A percentile compares a stretch with the other conserved stretches of the same genome.
phyloP scores from a whole-genome alignment of 2,329 filamentous ascomycete genomes.

The Aaosphaeria pasadenensis region DNA sequence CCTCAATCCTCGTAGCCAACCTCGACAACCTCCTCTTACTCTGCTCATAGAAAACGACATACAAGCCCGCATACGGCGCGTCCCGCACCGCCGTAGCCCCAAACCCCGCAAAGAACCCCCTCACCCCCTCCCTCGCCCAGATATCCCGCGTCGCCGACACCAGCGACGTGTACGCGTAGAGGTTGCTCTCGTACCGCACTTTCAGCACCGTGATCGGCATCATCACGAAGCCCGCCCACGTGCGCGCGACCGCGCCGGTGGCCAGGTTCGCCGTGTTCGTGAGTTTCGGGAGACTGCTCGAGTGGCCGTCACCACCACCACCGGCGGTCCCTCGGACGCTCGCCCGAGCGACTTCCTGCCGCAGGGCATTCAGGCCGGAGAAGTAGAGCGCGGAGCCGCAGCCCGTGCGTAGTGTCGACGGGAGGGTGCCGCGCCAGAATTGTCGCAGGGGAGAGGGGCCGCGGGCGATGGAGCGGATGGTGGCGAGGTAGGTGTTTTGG shows the following conservation, averaged over 20 bases:
- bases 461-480: slow-evolving; percentile 66
- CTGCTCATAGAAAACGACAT: slow-evolving; percentile 91
- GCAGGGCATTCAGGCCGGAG: slow-evolving; percentile 77
- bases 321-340: slow-evolving; percentile 18
- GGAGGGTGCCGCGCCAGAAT: slow-evolving; percentile 90
- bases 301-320: slow-evolving; percentile 38
- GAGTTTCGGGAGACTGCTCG: slow-evolving; percentile 76
- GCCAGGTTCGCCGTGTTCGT: slow-evolving; percentile 81
- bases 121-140: slow-evolving; percentile 65
- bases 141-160: slow-evolving; percentile 73
- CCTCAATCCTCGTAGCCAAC: slow-evolving; percentile 28
- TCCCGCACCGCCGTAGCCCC: slow-evolving; percentile 91
- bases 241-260: slow-evolving; percentile 79
- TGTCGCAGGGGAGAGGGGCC: slow-evolving; percentile 65
- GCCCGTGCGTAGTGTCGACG: slow-evolving; percentile 89
- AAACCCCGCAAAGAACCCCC: slow-evolving; percentile 90
- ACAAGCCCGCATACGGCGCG: slow-evolving; percentile 93
- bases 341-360: slow-evolving; percentile 61
- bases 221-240: slow-evolving; percentile 82
- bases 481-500: slow-evolving; percentile 62
- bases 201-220: slow-evolving; percentile 98
- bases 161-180: slow-evolving; percentile 81
- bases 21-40: slow-evolving; percentile 62
- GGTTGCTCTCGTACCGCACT: slow-evolving; percentile 86
- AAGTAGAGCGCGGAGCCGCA: slow-evolving; percentile 95